Evolutionary conservation across 305 asterid genomes (phyloP).

Genomic region (Fraxinus ornus): DNA sequence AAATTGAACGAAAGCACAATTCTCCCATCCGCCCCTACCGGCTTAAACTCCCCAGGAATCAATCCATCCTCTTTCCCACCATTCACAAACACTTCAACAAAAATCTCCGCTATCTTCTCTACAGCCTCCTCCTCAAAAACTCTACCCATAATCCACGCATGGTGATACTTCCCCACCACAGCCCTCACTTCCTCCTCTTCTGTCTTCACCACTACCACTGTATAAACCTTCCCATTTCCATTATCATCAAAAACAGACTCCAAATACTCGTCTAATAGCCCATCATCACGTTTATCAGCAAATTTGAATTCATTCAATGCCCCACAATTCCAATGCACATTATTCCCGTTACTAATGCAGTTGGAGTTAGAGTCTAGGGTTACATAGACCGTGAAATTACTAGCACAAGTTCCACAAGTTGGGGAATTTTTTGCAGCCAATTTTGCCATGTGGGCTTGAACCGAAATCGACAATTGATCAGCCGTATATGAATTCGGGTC

Average conservation of each 20-base stretch:
- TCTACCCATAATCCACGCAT: conserved; percentile 80
- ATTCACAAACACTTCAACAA: conserved; percentile 66
- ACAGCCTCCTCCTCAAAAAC: conserved; percentile 51
- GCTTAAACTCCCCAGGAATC: conserved; percentile 85
- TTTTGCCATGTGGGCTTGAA: conserved; percentile 50
- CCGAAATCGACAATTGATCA: conserved; percentile 47
- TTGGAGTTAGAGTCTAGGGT: conserved; percentile 47
- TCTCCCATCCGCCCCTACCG: conserved; percentile 88
- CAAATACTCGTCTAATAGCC: conserved; percentile 59
- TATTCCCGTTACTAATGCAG: conserved; percentile 34
- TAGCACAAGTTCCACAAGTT: conserved; percentile 63
- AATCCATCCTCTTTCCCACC: conserved; percentile 85
- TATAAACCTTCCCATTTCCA: conserved; percentile 49
- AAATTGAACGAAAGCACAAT: conserved; percentile 85
- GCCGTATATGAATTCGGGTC: conserved; percentile 26
- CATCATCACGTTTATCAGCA: conserved; percentile 40
- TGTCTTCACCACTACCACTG: conserved; percentile 59
- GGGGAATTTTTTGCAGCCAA: conserved; percentile 36
- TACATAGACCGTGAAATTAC: conserved; percentile 51
- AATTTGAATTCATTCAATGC: conserved; percentile 40
- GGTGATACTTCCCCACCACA: conserved; percentile 80
- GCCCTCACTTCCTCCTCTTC: conserved; percentile 45
- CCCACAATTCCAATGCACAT: conserved; percentile 57
- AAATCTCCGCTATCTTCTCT: conserved; percentile 66
- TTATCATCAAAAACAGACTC: conserved; percentile 40